phyloP scores from a whole-genome alignment of 108 stramenopile genomes.

The Bacterosira constricta region DNA sequence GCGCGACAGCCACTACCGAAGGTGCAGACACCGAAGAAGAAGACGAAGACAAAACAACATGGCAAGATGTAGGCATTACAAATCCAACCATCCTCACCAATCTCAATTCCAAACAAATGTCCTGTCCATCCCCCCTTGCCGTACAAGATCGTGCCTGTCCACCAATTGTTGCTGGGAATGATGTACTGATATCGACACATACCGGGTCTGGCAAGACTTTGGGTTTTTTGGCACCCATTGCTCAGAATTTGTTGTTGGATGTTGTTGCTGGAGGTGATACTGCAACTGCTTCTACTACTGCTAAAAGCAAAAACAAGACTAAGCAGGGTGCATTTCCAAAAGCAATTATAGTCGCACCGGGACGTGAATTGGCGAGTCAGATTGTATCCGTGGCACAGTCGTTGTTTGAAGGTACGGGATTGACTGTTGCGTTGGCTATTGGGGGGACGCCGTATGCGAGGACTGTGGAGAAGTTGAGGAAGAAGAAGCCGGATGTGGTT shows the following conservation, averaged over 20 bases:
- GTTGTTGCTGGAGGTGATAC: constrained; percentile 13
- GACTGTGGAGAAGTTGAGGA: constrained; percentile 77
- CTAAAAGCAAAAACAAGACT: not conserved
- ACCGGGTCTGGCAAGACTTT: constrained; percentile 89
- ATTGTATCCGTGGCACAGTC: constrained; percentile 74
- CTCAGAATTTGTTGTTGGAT: constrained; percentile 58
- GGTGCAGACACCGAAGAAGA: constrained; percentile 23
- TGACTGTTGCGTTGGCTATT: constrained; percentile 71
- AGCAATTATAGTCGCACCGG: constrained; percentile 83
- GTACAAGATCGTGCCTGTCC: constrained; percentile 79
- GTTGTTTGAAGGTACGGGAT: constrained; percentile 64
- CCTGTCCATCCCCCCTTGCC: constrained; percentile 64
- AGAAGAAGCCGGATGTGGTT: constrained; percentile 74
- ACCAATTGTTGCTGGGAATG: constrained; percentile 61
- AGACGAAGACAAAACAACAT: constrained; percentile 17
- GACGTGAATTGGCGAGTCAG: constrained; percentile 86
- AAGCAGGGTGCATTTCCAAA: constrained; percentile 40
- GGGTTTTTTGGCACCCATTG: constrained; percentile 77
- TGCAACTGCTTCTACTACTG: too few relatives aligned
- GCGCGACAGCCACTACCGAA: not conserved
- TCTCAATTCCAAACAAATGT: constrained; percentile 52
- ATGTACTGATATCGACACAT: constrained; percentile 81
- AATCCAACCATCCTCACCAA: constrained; percentile 56
- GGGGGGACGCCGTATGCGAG: constrained; percentile 80
- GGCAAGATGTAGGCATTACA: constrained; percentile 78